Conservation (phyloP, 2,329 filamentous ascomycete species). For the Pyricularia grisea region DNA sequence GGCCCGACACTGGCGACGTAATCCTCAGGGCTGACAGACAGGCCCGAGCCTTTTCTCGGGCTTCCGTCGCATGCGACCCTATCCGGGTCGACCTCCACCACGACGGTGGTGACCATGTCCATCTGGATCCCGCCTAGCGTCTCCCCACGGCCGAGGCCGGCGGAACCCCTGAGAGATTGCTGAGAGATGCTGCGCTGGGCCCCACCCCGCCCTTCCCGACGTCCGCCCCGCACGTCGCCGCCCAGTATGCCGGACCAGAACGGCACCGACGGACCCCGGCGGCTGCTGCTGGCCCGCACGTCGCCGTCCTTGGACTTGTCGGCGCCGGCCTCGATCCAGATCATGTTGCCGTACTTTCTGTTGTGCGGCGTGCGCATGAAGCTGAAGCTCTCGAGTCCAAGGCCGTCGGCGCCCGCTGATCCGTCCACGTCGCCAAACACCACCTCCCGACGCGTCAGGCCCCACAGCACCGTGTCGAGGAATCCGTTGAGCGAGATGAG, state of each 20-base stretch:
- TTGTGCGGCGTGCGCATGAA: constrained; percentile 20
- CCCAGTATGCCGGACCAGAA: constrained; percentile 1
- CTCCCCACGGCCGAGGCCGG: neutral
- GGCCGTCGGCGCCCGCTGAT: constrained; percentile 20
- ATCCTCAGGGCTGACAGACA: neutral
- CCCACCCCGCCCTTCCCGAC: neutral
- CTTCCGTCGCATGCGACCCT: neutral
- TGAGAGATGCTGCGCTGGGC: constrained; percentile 10
- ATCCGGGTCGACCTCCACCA: constrained; percentile 15
- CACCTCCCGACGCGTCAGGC: constrained; percentile 16
- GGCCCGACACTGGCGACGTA: neutral
- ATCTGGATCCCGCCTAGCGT: constrained; percentile 14
- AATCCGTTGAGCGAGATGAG: constrained; percentile 40
- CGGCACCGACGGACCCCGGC: neutral
- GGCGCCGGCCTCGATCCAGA: constrained; percentile 17
- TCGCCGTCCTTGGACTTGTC: constrained; percentile 7
- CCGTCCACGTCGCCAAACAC: constrained; percentile 18
- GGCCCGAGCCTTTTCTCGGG: neutral
- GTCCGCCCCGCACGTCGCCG: constrained; percentile 3
- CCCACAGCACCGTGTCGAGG: constrained; percentile 20
- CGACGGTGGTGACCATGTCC: constrained; percentile 19
- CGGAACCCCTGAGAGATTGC: constrained; percentile 8
- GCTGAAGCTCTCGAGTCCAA: constrained; percentile 31
- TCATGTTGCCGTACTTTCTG: constrained; percentile 19
- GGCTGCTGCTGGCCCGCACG: constrained; percentile 5